These are phyloP conservation scores for Theobroma grandiflorum DNA, from an alignment of 441 rosid genomes.

Conservation along the genomic window DNA sequence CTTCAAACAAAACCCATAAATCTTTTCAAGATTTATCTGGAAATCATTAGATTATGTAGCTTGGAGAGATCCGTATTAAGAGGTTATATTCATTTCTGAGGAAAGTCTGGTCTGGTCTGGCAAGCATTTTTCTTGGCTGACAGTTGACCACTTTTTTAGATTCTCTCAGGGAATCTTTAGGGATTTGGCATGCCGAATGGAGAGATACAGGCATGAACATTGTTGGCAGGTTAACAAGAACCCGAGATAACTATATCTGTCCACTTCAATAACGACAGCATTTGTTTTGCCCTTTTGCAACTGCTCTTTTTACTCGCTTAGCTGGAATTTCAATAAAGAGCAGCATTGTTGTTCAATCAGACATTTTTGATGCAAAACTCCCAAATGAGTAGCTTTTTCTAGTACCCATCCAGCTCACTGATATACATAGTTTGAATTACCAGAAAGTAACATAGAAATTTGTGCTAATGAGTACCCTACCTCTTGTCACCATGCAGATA, in stretches of 20 bases:
- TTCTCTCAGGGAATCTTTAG: constrained; percentile 39
- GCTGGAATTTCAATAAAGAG: constrained; percentile 40
- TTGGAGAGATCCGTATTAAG: background rate
- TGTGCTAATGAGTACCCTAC: constrained; percentile 23
- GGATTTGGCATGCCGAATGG: constrained; percentile 37
- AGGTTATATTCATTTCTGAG: constrained; percentile 31
- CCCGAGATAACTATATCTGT: constrained; percentile 31
- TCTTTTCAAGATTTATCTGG: background rate
- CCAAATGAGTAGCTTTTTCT: constrained; percentile 18
- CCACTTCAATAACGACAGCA: constrained; percentile 38
- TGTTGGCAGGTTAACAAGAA: constrained; percentile 22
- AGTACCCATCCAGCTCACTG: constrained; percentile 33
- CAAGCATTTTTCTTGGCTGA: constrained; percentile 27
- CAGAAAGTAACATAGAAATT: constrained; percentile 31
- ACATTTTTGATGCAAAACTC: constrained; percentile 26
- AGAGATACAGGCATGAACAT: constrained; percentile 19
- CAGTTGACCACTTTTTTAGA: constrained; percentile 32
- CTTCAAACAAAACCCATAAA: constrained; percentile 5
- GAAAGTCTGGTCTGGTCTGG: constrained; percentile 29
- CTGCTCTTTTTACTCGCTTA: constrained; percentile 24
- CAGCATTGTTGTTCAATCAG: constrained; percentile 33
- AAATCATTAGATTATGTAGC: background rate
- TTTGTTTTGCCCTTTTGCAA: constrained; percentile 21
- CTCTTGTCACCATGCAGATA: background rate
- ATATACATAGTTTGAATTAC: constrained; percentile 28